Evolutionary conservation across 192 early-diverging fungal genomes (phyloP), one percentile per base, ranked within the genome.

Genomic region (Mortierella claussenii): DNA sequence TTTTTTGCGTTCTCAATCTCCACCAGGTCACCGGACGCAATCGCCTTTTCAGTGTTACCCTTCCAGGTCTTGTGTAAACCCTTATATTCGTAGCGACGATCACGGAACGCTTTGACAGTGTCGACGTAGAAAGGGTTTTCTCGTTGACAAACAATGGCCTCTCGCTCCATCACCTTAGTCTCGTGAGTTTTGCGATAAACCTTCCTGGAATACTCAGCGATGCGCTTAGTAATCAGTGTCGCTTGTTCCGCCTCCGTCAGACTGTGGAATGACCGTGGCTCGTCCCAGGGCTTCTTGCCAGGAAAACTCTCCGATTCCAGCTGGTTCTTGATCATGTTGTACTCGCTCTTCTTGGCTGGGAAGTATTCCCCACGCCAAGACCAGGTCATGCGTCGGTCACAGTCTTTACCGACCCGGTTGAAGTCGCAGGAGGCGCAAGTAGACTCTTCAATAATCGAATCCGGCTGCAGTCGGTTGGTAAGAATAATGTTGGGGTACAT

Each of bases 401-500:
- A 99, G 8, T 68, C 78, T 75, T 93, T 97, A 7, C 89, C 94
- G 0, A 92, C 89, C 34, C 87, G 79, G 65, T 99, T 97, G 55
- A 93, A 98, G 80, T 98, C 95, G 69, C 98, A 99, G 4, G 91
- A 67, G 5, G 95, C 95, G 67, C 96, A 98, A 2, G 83, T 82
- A n/a, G 87, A 85, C 69, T 97, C 96, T 23, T 89, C 85, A 24
- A 98, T 89, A 28, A 99, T 94, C 7, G 98, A 93, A 81, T 99
- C 96, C 0, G 98, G 98, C 79, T 99, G 98, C 11, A 99, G 79
- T 23, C 98, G 90, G 70, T 99, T 98, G 1, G 98, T 99, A 26
- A 99, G 82, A 73, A 99, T 99, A 61, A 99, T 99, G 69, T 99
- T 99, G 18, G 98, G 98, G 60, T 97, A 97, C 98, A 99, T 99